phyloP scores from a whole-genome alignment of 2,329 filamentous ascomycete species.

The Hansfordia pulvinata region DNA sequence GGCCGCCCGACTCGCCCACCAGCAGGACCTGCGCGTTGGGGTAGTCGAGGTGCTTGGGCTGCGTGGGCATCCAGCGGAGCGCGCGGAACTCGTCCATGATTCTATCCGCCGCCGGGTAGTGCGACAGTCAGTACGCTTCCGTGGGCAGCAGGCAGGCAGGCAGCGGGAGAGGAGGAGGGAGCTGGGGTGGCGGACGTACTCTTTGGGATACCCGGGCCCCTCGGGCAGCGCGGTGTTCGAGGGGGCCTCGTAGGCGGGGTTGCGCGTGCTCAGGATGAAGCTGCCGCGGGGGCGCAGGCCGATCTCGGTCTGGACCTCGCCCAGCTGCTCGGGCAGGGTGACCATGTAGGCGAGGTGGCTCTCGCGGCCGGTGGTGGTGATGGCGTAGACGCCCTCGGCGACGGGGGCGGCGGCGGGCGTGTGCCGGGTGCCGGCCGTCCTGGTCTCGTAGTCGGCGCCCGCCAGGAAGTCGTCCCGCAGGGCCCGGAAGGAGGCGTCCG shows the following conservation, averaged over 20 bases:
- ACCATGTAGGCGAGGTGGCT: conserved; percentile 71
- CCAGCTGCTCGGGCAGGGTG: conserved; percentile 56
- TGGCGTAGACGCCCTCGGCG: conserved; percentile 77
- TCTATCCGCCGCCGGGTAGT: conserved; percentile 20
- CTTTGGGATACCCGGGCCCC: conserved; percentile 54
- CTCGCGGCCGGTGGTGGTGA: conserved; percentile 57
- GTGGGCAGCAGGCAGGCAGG: neutral
- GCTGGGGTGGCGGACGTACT: conserved; percentile 30
- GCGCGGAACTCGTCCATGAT: conserved; percentile 59
- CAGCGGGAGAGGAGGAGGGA: neutral
- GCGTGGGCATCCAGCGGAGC: conserved; percentile 60
- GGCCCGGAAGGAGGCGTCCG: conserved; percentile 47
- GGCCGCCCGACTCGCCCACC: conserved; percentile 53
- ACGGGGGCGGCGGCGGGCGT: conserved; percentile 57
- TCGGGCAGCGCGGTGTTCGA: conserved; percentile 48
- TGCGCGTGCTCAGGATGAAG: conserved; percentile 70
- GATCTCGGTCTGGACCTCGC: conserved; percentile 61
- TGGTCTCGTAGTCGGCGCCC: conserved; percentile 57
- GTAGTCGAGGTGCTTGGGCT: conserved; percentile 63
- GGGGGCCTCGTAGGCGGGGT: conserved; percentile 57
- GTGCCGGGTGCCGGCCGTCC: conserved; percentile 57
- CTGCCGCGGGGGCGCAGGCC: conserved; percentile 60
- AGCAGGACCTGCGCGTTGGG: conserved; percentile 65
- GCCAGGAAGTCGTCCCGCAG: conserved; percentile 62
- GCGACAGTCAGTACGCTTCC: conserved; percentile 1